Evolutionary conservation across 768 basidiomycete genomes (phyloP), one percentile per base, ranked within the genome.

Genomic region (Sarcomyxa edulis): DNA sequence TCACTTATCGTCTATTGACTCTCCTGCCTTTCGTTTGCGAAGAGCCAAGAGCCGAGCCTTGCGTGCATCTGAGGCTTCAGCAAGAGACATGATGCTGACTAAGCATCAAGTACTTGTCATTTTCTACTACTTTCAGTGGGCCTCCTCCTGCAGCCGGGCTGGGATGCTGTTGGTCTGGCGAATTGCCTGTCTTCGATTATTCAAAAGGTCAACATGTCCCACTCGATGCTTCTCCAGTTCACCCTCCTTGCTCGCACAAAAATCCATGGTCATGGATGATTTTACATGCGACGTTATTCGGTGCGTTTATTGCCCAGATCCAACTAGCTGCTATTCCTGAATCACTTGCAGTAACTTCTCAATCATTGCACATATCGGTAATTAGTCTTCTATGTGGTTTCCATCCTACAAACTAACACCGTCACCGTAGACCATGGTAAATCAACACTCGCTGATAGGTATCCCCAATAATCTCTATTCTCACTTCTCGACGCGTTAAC

Each of bases 361-460:
- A 7, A 92, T 97, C 48, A 95, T 97, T 55, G 93, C 93, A 1
- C 94, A 97, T 58, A 96, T 96, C 49, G 92, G 91, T 81, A 52
- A 39, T 29, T 8, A 8, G 10, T 27, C 31, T 21, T 16, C 7
- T 22, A 18, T 4, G 15, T 4, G 9, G 22, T 27, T 34, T 23
- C n/a, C n/a, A n/a, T n/a, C n/a, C n/a, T n/a, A n/a, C n/a, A n/a
- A n/a, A n/a, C n/a, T 8, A 34, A 23, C 21, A 40, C 36, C 12
- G 24, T 33, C 9, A n/a, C n/a, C n/a, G n/a, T 27, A 85, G 87
- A 96, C 60, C 94, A 96, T 60, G 95, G 95, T 37, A 98, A 97
- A 69, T 93, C 90, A 4, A 96, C 92, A 4, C 67, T 96, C 40
- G 90, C 92, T 5, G 94, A 96, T 54, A 69, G 91, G 78, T 81